Conservation (phyloP, 176 grass and related monocot species). For the Musa itinerans region DNA sequence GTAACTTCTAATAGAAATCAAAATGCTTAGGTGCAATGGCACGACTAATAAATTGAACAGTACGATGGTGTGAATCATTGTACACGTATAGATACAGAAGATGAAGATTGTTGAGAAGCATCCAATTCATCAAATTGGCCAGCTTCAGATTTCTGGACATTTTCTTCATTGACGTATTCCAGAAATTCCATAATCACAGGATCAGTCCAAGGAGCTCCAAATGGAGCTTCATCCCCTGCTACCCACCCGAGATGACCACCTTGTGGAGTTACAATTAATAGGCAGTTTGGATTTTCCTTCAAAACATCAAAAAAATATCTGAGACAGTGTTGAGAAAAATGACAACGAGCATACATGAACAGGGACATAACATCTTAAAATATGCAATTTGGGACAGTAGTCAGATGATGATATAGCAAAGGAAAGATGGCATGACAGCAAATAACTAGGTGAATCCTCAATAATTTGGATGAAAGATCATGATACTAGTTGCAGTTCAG, state of each 20-base stretch:
- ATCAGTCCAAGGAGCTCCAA: slow-evolving; percentile 89
- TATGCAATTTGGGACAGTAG: not conserved
- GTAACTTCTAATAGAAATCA: not conserved
- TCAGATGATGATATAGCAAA: not conserved
- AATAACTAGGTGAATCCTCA: not conserved
- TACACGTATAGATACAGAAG: not conserved
- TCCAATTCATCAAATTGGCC: not conserved
- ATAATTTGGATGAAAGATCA: not conserved
- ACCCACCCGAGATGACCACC: slow-evolving; percentile 95
- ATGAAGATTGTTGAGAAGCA: not conserved
- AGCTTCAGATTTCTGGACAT: not conserved
- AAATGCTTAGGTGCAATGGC: not conserved
- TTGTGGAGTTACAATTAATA: slow-evolving; percentile 81
- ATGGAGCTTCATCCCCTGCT: slow-evolving; percentile 66
- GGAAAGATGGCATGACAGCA: not conserved
- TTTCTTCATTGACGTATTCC: slow-evolving; percentile 52
- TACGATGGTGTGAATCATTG: not conserved
- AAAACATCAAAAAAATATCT: slow-evolving; percentile 15
- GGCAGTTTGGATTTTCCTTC: slow-evolving; percentile 76
- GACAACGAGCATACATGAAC: not conserved
- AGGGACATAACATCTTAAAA: not conserved
- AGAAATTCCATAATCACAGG: slow-evolving; percentile 91
- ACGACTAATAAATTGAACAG: not conserved
- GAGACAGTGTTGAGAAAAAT: not conserved
- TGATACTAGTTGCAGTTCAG: not conserved